phyloP scores from a whole-genome alignment of 2,329 filamentous ascomycete species.

The Phyllosticta citrichinensis region DNA sequence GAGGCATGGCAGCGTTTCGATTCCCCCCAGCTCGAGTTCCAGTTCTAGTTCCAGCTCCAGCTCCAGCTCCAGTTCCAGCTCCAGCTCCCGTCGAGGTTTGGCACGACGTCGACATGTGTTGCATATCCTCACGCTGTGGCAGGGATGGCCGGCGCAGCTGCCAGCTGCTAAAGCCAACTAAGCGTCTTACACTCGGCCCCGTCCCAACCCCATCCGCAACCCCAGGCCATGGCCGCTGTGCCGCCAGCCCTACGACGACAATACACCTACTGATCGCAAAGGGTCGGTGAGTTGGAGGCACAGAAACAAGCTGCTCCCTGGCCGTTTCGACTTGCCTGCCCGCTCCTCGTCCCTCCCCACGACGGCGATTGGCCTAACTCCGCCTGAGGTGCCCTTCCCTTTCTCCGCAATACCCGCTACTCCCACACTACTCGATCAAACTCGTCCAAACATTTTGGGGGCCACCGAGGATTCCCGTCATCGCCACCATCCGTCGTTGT shows the following conservation, averaged over 20 bases:
- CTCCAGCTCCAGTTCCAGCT: background rate
- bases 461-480: background rate
- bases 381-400: background rate
- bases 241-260: conserved; percentile 18
- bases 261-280: too few relatives aligned
- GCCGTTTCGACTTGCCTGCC: background rate
- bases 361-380: background rate
- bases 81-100: background rate
- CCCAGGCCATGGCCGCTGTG: background rate
- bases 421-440: background rate
- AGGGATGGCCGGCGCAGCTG: conserved; percentile 3
- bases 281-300: background rate
- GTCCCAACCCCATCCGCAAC: conserved; percentile 2
- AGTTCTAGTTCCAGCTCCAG: background rate
- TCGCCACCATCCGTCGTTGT: background rate
- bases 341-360: too few relatives aligned
- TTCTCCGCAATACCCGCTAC: background rate
- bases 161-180: conserved; percentile 11
- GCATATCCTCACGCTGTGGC: background rate
- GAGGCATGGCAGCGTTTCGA: background rate
- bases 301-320: background rate
- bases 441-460: background rate
- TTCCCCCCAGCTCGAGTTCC: background rate
- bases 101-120: background rate
- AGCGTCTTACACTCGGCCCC: conserved; percentile 18